Percentiles rank a stretch among this genome's conserved stretches.
Conservation (phyloP, 805 yeast genomes). For the Sungouiella thailandica region DNA sequence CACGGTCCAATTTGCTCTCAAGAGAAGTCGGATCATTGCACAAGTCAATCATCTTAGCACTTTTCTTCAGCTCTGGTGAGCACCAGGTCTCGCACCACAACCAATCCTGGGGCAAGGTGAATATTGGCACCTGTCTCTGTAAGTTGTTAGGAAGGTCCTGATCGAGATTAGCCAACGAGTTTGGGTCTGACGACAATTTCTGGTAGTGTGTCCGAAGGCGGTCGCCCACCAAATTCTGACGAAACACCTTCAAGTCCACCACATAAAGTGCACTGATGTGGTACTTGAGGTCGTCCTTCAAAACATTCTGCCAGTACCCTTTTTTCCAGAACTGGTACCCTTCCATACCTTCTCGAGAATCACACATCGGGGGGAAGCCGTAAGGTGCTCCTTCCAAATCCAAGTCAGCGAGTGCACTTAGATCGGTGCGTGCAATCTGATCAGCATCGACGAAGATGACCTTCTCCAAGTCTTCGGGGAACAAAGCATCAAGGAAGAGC, state of each 20-base stretch:
- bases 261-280: conserved; percentile 84
- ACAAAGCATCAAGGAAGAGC: conserved; percentile 77
- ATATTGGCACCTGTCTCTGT: conserved; percentile 63
- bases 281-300: conserved; percentile 57
- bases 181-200: conserved; percentile 69
- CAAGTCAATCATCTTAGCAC: conserved; percentile 75
- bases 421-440: conserved; percentile 72
- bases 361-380: conserved; percentile 85
- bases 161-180: conserved; percentile 76
- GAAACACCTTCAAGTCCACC: conserved; percentile 66
- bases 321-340: conserved; percentile 89
- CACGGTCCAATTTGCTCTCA: conserved; percentile 72
- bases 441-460: conserved; percentile 86
- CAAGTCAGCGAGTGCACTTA: conserved; percentile 60
- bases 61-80: conserved; percentile 50
- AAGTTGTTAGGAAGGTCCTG: conserved; percentile 92
- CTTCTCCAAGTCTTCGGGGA: conserved; percentile 71
- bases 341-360: conserved; percentile 72
- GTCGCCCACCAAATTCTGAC: conserved; percentile 73
- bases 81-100: conserved; percentile 96
- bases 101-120: conserved; percentile 78
- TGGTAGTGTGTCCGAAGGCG: conserved; percentile 80
- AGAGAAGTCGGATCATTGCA: conserved; percentile 82
- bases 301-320: conserved; percentile 77
- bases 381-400: conserved; percentile 81